phyloP scores from a whole-genome alignment of 169 alveolate genomes.

The Plasmodium berghei region DNA sequence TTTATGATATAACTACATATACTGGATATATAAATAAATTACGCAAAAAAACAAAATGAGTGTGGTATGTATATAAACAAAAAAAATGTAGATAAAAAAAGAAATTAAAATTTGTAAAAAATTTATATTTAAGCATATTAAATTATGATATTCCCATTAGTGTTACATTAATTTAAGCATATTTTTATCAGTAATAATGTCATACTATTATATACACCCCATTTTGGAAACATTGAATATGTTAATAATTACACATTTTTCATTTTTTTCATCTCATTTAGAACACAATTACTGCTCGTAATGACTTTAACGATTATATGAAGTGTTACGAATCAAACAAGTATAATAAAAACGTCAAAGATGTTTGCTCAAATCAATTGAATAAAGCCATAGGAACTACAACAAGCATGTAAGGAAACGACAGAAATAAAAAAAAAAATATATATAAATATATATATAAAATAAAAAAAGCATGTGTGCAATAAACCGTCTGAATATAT shows the following conservation, averaged over 20 bases:
- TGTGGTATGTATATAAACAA: slow-evolving; percentile 19
- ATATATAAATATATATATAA: too few relatives aligned
- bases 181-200: not conserved
- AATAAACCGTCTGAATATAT: not conserved
- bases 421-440: slow-evolving; percentile 1
- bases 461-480: not conserved
- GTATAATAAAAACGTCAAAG: slow-evolving; percentile 19
- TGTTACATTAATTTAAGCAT: too few relatives aligned
- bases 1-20: not conserved
- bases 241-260: not conserved
- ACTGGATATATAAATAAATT: not conserved
- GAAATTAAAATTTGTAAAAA: slow-evolving; percentile 10
- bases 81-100: slow-evolving; percentile 3
- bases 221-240: too few relatives aligned
- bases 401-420: slow-evolving; percentile 34
- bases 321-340: slow-evolving; percentile 22
- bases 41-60: not conserved
- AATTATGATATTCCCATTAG: too few relatives aligned
- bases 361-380: slow-evolving; percentile 10
- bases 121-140: too few relatives aligned
- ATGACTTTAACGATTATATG: slow-evolving; percentile 51
- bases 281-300: slow-evolving; percentile 36
- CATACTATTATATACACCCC: not conserved
- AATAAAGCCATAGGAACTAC: slow-evolving; percentile 46
- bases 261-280: not conserved